Evolutionary conservation across 2,329 filamentous ascomycete genomes (phyloP).

Genomic region (Lojkania enalia): DNA sequence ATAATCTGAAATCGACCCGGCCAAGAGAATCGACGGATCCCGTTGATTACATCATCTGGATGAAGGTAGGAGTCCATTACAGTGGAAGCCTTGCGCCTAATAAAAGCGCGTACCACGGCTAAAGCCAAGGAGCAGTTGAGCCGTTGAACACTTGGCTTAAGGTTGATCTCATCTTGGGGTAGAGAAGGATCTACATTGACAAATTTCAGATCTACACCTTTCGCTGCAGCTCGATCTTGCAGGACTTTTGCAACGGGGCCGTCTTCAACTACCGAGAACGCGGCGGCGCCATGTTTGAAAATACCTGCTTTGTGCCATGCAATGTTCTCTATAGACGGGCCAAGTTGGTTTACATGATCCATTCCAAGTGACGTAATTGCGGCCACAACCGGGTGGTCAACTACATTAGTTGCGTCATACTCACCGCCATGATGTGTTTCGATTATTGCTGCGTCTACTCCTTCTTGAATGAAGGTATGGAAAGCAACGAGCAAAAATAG

Average conservation of each 20-base stretch:
- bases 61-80: too few relatives aligned
- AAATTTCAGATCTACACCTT: conserved; percentile 5
- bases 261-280: conserved; percentile 42
- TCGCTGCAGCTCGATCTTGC: conserved; percentile 16
- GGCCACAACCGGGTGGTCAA: conserved; percentile 60
- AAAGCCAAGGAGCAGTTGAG: too few relatives aligned
- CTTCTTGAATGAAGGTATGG: conserved; percentile 67
- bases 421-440: conserved; percentile 66
- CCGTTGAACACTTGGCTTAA: too few relatives aligned
- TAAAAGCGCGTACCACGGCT: too few relatives aligned
- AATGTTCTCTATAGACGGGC: conserved; percentile 65
- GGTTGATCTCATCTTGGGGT: neutral
- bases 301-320: conserved; percentile 77
- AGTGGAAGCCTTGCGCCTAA: too few relatives aligned
- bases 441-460: conserved; percentile 64
- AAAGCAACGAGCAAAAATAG: conserved; percentile 58
- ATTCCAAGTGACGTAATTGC: conserved; percentile 70
- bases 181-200: neutral
- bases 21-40: too few relatives aligned
- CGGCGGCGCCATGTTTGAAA: conserved; percentile 62
- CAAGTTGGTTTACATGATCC: conserved; percentile 68
- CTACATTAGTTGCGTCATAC: conserved; percentile 65
- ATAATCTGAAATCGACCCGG: too few relatives aligned
- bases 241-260: conserved; percentile 11
- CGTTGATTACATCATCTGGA: too few relatives aligned